Evolutionary conservation across 352 stramenopile species (phyloP).

Genomic region (Thraustotheca clavata): DNA sequence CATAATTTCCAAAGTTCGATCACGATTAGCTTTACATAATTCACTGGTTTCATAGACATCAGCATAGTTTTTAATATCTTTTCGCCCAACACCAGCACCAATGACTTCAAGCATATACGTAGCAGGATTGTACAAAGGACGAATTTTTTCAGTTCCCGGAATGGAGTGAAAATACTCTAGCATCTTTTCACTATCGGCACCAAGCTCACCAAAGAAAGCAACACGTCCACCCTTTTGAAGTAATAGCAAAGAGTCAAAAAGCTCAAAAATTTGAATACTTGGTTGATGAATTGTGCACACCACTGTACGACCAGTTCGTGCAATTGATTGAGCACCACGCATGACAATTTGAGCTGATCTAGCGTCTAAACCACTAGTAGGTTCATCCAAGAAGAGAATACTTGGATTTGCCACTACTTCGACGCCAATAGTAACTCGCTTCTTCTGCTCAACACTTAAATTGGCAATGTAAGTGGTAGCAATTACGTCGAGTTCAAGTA

Average conservation of each 20-base stretch:
- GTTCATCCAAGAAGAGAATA: constrained; percentile 91
- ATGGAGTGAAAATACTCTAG: constrained; percentile 83
- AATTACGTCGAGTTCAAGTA: constrained; percentile 55
- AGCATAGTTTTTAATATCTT: constrained; percentile 32
- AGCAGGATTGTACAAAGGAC: constrained; percentile 77
- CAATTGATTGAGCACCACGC: constrained; percentile 71
- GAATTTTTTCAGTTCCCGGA: constrained; percentile 58
- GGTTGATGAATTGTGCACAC: constrained; percentile 87
- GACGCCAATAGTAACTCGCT: constrained; percentile 85
- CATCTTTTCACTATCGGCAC: constrained; percentile 65
- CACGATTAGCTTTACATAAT: constrained; percentile 8
- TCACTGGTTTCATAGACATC: constrained; percentile 20
- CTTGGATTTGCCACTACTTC: constrained; percentile 91
- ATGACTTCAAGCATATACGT: constrained; percentile 86
- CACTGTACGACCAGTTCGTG: constrained; percentile 79
- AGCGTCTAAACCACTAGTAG: constrained; percentile 82
- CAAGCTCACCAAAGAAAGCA: constrained; percentile 84
- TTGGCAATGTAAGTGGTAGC: constrained; percentile 39
- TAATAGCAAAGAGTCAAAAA: constrained; percentile 86
- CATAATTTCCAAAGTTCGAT: not conserved
- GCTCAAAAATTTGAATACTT: constrained; percentile 83
- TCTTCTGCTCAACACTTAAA: constrained; percentile 87
- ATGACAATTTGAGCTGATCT: constrained; percentile 84
- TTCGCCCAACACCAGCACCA: constrained; percentile 42
- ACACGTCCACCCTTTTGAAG: constrained; percentile 49